Evolutionary conservation across 768 basidiomycete genomes (phyloP).

Genomic region (Lactarius sp.): DNA sequence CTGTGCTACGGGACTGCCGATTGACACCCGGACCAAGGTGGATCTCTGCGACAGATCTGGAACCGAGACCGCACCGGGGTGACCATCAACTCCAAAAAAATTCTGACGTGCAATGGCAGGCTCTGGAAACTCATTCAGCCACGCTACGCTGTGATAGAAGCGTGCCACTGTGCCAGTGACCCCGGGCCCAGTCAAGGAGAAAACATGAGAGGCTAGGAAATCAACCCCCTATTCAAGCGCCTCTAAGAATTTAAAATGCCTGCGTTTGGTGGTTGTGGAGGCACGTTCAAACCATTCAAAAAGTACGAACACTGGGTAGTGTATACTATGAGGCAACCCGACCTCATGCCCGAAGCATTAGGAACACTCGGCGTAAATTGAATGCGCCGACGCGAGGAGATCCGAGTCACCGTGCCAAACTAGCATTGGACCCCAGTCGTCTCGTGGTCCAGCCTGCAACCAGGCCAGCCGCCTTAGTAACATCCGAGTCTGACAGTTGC

Average conservation of each 20-base stretch:
- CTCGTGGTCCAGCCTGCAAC: neutral
- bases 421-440: too few relatives aligned
- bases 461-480: neutral
- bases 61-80: too few relatives aligned
- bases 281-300: neutral
- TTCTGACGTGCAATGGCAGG: too few relatives aligned
- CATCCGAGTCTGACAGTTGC: neutral
- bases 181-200: too few relatives aligned
- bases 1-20: too few relatives aligned
- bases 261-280: neutral
- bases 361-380: neutral
- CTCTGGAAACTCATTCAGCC: too few relatives aligned
- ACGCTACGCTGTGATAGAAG: too few relatives aligned
- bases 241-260: neutral
- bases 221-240: neutral
- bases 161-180: too few relatives aligned
- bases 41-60: too few relatives aligned
- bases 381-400: neutral
- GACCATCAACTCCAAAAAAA: too few relatives aligned
- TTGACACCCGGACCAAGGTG: too few relatives aligned
- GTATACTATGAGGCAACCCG: neutral
- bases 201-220: too few relatives aligned
- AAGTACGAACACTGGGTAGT: neutral
- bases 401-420: neutral
- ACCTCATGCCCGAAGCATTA: neutral